A percentile compares a stretch with the other conserved stretches of the same genome.
phyloP scores from a whole-genome alignment of 768 basidiomycete species.

The Dictyophora rubrovolvata region DNA sequence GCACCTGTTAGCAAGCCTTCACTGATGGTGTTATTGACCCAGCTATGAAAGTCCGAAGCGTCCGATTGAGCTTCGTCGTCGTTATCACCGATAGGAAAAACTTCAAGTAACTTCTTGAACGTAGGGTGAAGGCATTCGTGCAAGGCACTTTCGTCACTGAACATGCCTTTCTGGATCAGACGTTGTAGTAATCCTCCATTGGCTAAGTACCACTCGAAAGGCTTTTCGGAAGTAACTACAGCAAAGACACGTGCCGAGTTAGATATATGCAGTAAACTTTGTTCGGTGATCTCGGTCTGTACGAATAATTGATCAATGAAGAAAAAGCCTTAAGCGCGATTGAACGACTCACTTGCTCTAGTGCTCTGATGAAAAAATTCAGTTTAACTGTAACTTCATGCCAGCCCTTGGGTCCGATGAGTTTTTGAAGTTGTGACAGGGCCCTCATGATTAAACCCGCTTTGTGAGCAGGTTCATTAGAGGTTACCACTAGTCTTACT shows the following conservation, averaged over 20 bases:
- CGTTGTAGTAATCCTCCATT: constrained; percentile 70
- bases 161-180: constrained; percentile 78
- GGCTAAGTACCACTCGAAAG: constrained; percentile 66
- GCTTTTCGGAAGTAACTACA: constrained; percentile 73
- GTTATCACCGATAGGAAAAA: constrained; percentile 70
- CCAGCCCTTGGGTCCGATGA: constrained; percentile 81
- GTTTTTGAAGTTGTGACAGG: constrained; percentile 56
- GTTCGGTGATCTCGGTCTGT: constrained; percentile 68
- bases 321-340: not conserved
- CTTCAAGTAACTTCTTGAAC: constrained; percentile 66
- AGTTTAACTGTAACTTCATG: constrained; percentile 86
- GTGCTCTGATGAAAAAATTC: constrained; percentile 75
- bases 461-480: constrained; percentile 41
- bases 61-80: constrained; percentile 62
- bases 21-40: constrained; percentile 60
- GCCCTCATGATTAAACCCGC: constrained; percentile 49
- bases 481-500: constrained; percentile 75
- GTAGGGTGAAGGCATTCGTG: constrained; percentile 78
- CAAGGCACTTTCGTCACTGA: constrained; percentile 66
- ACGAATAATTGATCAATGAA: not conserved
- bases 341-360: constrained; percentile 56
- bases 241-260: constrained; percentile 84
- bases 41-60: constrained; percentile 67
- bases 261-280: constrained; percentile 54
- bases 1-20: constrained; percentile 71